Base-by-base conservation (phyloP, 345 rosid species). In the Euphorbia lathyris region DNA sequence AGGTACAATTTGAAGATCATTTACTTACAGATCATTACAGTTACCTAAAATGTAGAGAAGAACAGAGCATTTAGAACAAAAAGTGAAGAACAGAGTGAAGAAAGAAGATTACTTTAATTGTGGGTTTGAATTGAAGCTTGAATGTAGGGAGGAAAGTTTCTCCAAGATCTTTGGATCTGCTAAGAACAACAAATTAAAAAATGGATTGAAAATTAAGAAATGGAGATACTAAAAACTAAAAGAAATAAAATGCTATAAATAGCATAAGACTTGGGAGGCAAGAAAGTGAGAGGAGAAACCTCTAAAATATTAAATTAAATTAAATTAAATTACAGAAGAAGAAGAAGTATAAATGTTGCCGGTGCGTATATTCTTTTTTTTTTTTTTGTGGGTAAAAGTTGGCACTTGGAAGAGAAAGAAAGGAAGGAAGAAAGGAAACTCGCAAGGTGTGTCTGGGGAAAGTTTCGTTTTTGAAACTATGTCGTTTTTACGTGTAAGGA, bases 201-300 rank as follows among this genome's bases (percentile, higher is more conserved):
- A 27, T 23, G 38, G 4, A 52, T 3, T 42, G n/a, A 20, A 34
- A 50, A 30, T 5, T 5, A 34, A 56, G 4, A 55, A 34, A 63
- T 40, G 26, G 9, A 17, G 23, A 25, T 10, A 27, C 20, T 27
- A 8, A 40, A 55, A 10, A n/a, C n/a, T 22, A 40, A 19, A 66
- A 42, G 27, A 56, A 29, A 42, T 26, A 19, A 29, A 12, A 51
- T 19, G 30, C 19, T 47, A 14, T 66, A 6, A 26, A 17, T 17
- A 51, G 66, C 20, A 67, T 38, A 78, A 79, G 75, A 71, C 86
- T 80, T 80, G 83, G 53, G 63, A 52, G 22, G 60, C 83, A 82
- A 84, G 84, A 32, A 77, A 77, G 12, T 4, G 3, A 17, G 42
- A 12, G 43, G 12, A 13, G 30, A 60, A 32, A 7, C 30, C 23